These are phyloP conservation scores for Alternaria postmessia DNA, from an alignment of 2,329 filamentous ascomycete genomes.

Conservation along the genomic window DNA sequence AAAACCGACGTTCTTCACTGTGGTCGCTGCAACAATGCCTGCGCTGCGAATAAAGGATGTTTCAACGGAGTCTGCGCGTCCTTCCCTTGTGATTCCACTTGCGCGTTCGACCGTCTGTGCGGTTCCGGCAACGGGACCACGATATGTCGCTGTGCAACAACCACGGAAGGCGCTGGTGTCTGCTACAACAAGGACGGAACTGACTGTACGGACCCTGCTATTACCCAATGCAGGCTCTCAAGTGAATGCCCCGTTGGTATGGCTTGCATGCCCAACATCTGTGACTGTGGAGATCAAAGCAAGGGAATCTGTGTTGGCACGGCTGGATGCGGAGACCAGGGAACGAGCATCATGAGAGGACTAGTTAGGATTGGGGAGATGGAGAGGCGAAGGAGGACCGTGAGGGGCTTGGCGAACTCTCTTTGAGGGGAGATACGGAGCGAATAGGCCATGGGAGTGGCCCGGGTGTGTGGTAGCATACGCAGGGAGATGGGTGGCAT, in stretches of 20 bases:
- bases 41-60: conserved; percentile 32
- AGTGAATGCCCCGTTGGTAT: conserved; percentile 24
- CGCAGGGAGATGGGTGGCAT: background rate
- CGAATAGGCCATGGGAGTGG: background rate
- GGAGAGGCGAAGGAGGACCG: conserved; percentile 20
- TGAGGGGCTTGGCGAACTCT: conserved; percentile 3
- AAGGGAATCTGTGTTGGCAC: conserved; percentile 32
- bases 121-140: conserved; percentile 22
- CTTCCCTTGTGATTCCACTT: conserved; percentile 39
- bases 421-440: background rate
- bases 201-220: conserved; percentile 18
- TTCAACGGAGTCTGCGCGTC: conserved; percentile 47
- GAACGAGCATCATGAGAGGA: conserved; percentile 19
- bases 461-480: background rate
- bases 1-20: conserved; percentile 35
- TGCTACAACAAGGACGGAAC: conserved; percentile 39
- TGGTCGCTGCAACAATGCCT: conserved; percentile 37
- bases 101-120: conserved; percentile 37
- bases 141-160: conserved; percentile 40
- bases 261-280: conserved; percentile 29
- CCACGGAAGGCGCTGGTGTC: conserved; percentile 32
- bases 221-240: background rate
- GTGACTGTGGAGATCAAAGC: conserved; percentile 18
- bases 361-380: conserved; percentile 24
- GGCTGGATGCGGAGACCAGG: conserved; percentile 26